Evolutionary conservation across 768 basidiomycete species (phyloP).

Genomic region (Fomitopsis serialis): DNA sequence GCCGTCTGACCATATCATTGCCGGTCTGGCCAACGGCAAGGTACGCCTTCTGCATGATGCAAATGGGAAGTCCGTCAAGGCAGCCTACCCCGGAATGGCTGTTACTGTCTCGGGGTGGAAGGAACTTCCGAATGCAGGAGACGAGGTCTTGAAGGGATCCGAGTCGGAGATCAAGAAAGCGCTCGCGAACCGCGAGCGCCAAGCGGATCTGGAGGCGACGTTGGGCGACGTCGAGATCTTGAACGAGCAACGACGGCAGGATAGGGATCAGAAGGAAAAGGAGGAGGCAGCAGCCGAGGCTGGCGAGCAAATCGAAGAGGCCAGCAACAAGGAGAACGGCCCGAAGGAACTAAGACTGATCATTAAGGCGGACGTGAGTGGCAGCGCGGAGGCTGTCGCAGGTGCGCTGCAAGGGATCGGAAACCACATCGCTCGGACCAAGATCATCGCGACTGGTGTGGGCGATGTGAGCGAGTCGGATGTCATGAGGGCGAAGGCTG

Average conservation of each 20-base stretch:
- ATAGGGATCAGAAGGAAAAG: constrained; percentile 49
- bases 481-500: constrained; percentile 81
- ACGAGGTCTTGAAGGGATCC: constrained; percentile 79
- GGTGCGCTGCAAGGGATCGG: constrained; percentile 85
- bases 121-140: constrained; percentile 83
- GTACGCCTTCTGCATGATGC: constrained; percentile 81
- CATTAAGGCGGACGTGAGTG: constrained; percentile 94
- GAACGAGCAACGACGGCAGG: constrained; percentile 65
- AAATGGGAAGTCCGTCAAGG: constrained; percentile 53
- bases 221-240: constrained; percentile 80
- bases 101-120: constrained; percentile 95
- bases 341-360: constrained; percentile 73
- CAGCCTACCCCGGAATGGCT: constrained; percentile 80
- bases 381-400: constrained; percentile 94
- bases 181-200: constrained; percentile 67
- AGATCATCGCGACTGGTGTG: constrained; percentile 76
- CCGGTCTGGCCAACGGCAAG: constrained; percentile 73
- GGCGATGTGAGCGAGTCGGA: constrained; percentile 90
- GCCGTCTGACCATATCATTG: constrained; percentile 67
- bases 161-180: constrained; percentile 88
- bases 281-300: constrained; percentile 27
- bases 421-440: constrained; percentile 77
- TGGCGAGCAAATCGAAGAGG: constrained; percentile 8
- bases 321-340: constrained; percentile 29
- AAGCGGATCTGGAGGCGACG: constrained; percentile 58